phyloP scores from a whole-genome alignment of 2,329 filamentous ascomycete genomes.

The Fusarium sp. region DNA sequence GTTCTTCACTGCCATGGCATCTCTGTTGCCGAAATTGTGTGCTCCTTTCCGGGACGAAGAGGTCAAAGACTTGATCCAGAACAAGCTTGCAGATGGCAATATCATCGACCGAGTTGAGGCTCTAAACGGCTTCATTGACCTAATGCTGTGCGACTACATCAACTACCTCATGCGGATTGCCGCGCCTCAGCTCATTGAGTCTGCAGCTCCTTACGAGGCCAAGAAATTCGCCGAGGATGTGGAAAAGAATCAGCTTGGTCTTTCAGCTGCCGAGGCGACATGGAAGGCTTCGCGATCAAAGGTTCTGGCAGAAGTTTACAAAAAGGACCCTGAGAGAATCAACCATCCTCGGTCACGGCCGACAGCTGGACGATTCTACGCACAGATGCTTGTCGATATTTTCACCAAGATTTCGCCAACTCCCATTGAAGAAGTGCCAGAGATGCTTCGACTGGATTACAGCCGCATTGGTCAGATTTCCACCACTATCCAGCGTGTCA shows the following conservation, averaged over 20 bases:
- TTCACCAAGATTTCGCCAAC: constrained; percentile 74
- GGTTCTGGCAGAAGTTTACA: constrained; percentile 72
- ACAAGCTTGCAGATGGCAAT: constrained; percentile 68
- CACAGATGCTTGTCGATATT: constrained; percentile 78
- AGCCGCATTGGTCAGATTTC: constrained; percentile 65
- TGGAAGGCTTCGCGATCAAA: constrained; percentile 74
- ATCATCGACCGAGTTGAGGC: constrained; percentile 82
- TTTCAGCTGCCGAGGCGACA: constrained; percentile 70
- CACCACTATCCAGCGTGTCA: constrained; percentile 63
- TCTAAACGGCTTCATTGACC: constrained; percentile 78
- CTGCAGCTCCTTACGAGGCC: constrained; percentile 79
- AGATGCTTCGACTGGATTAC: constrained; percentile 77
- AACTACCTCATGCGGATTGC: constrained; percentile 82
- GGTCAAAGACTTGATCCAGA: constrained; percentile 74
- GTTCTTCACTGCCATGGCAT: constrained; percentile 81
- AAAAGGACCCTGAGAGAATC: constrained; percentile 75
- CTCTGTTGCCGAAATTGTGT: constrained; percentile 80
- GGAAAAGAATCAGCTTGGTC: constrained; percentile 63
- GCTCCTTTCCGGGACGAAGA: constrained; percentile 83
- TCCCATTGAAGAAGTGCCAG: constrained; percentile 68
- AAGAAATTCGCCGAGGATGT: constrained; percentile 75
- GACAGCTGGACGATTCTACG: constrained; percentile 76
- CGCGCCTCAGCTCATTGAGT: constrained; percentile 76
- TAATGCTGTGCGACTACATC: constrained; percentile 82
- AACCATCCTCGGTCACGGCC: constrained; percentile 71